Evolutionary conservation across 441 rosid genomes (phyloP), one percentile per base, ranked within the genome.

Genomic region (Euphorbia schlechtendalii): DNA sequence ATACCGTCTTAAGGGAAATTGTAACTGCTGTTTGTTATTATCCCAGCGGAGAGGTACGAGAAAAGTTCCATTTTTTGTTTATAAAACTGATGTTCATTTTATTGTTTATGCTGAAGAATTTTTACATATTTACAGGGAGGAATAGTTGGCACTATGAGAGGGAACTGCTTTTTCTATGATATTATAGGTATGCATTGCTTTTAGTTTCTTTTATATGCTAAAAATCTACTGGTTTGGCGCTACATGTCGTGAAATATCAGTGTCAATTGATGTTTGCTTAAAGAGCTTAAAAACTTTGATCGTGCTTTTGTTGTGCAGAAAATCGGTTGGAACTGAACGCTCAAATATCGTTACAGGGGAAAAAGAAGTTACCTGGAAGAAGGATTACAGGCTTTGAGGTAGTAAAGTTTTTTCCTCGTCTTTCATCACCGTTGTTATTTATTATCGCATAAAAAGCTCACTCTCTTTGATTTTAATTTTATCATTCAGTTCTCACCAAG

Each of bases 301-400:
- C n/a, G n/a, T n/a, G n/a, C n/a, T n/a, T n/a, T 4, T 56, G 27
- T 66, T 56, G 64, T 58, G 66, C 88, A 91, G 99, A 77, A 69
- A 83, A 82, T 69, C 81, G 72, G 43, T 80, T 94, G 85, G 92
- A 83, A 73, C 76, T 91, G 66, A 96, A 87, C 73, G 82, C 86
- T 71, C 85, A 82, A 40, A 74, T 89, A 61, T 79, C 80, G 64
- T 79, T 89, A 60, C 83, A 84, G 71, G 77, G 77, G 67, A 94
- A 91, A 78, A 93, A 86, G 84, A 94, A 86, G 78, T 75, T 89
- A 11, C 71, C 84, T 20, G 80, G 86, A 76, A 86, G 78, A 81
- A 83, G 92, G 75, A 89, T 91, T 67, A 89, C 88, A 49, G 82
- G 96, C 62, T 85, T 94, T 59, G 86, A 94, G 95, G 99, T 94